Percentiles rank a stretch among this genome's conserved stretches.
Evolutionary conservation across 176 grass and related monocot genomes (phyloP).

Genomic region (Triticum turgidum): DNA sequence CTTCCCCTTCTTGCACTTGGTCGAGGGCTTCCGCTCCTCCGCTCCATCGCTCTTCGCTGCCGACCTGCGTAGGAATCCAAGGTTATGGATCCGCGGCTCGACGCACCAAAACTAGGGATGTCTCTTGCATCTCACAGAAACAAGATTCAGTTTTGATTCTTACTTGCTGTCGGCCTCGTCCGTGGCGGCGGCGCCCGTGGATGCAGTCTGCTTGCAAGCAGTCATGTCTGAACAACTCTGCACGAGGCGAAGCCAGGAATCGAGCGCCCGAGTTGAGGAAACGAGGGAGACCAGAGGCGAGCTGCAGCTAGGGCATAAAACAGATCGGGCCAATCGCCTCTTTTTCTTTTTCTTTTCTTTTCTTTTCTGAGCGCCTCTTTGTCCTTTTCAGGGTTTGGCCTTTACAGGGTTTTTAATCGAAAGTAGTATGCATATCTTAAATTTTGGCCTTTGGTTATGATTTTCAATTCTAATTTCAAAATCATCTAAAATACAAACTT

Average conservation of each 20-base stretch:
- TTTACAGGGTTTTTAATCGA: too few relatives aligned
- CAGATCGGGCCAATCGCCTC: too few relatives aligned
- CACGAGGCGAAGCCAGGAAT: background rate
- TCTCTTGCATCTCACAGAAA: background rate
- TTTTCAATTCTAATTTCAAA: too few relatives aligned
- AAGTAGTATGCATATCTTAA: too few relatives aligned
- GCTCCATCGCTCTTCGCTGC: background rate
- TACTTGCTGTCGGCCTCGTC: background rate
- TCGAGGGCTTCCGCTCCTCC: background rate
- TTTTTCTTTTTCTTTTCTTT: too few relatives aligned
- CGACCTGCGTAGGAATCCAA: background rate
- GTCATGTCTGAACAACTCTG: background rate
- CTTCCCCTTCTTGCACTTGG: background rate
- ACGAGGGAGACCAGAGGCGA: too few relatives aligned
- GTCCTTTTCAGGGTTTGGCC: too few relatives aligned
- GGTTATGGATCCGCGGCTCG: background rate
- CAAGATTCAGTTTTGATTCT: background rate
- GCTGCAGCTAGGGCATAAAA: too few relatives aligned
- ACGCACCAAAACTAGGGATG: background rate
- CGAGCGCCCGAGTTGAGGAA: background rate
- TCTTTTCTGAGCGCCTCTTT: too few relatives aligned
- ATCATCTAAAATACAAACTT: too few relatives aligned
- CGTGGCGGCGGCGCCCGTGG: background rate
- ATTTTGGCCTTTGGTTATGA: too few relatives aligned
- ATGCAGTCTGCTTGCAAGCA: background rate